Percentiles rank a stretch among this genome's conserved stretches.
phyloP scores from a whole-genome alignment of 2,329 filamentous ascomycete genomes.

The Fusarium torulosum region DNA sequence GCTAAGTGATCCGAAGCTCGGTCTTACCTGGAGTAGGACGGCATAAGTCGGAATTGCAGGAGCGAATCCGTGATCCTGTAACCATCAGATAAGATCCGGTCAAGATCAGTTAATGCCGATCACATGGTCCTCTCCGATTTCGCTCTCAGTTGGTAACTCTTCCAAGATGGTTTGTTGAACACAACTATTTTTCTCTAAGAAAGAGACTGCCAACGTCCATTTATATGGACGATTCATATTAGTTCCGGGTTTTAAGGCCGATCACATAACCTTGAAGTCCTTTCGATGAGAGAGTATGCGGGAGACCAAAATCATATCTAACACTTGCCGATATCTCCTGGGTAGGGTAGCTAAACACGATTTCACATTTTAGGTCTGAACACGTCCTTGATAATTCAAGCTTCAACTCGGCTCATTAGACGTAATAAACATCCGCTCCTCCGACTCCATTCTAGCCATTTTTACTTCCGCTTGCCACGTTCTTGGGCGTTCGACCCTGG shows the following conservation, averaged over 20 bases:
- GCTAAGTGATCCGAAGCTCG: slow-evolving; percentile 19
- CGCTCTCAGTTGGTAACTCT: slow-evolving; percentile 38
- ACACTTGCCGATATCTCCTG: neutral
- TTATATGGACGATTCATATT: slow-evolving; percentile 16
- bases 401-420: slow-evolving; percentile 1
- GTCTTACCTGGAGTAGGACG: slow-evolving; percentile 29
- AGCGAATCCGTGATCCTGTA: slow-evolving; percentile 28
- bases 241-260: slow-evolving; percentile 32
- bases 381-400: slow-evolving; percentile 23
- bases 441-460: neutral
- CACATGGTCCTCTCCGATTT: slow-evolving; percentile 41
- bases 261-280: slow-evolving; percentile 26
- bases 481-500: slow-evolving; percentile 12
- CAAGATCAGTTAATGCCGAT: slow-evolving; percentile 26
- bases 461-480: slow-evolving; percentile 26
- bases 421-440: slow-evolving; percentile 32
- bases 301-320: slow-evolving; percentile 4
- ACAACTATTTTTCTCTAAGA: neutral
- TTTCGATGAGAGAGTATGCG: neutral
- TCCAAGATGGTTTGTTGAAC: neutral
- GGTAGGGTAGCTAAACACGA: neutral
- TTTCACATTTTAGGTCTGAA: neutral
- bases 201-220: neutral
- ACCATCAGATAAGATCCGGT: slow-evolving; percentile 31
- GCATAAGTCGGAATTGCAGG: slow-evolving; percentile 42